These are phyloP conservation scores for Solanum phureja DNA, from an alignment of 257 asterid species.

Conservation along the genomic window DNA sequence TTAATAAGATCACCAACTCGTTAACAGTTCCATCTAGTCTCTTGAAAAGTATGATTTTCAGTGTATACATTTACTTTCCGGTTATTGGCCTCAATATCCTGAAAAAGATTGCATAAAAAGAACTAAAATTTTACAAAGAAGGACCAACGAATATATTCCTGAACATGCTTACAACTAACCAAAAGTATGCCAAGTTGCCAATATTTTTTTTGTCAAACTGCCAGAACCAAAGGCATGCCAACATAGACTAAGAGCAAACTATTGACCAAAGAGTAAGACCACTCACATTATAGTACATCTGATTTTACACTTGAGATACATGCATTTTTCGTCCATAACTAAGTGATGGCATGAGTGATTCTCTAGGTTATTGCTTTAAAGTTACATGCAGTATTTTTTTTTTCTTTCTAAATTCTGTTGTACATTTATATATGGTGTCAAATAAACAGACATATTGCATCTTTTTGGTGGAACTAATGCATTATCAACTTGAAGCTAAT, in stretches of 20 bases:
- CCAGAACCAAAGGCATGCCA: not conserved
- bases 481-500: too few relatives aligned
- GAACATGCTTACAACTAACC: too few relatives aligned
- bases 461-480: too few relatives aligned
- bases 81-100: slow-evolving; percentile 77
- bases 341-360: too few relatives aligned
- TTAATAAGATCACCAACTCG: slow-evolving; percentile 84
- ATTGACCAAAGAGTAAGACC: not conserved
- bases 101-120: slow-evolving; percentile 10
- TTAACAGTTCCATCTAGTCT: slow-evolving; percentile 57
- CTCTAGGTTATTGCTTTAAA: too few relatives aligned
- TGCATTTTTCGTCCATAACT: too few relatives aligned
- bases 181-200: too few relatives aligned
- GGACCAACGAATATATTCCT: too few relatives aligned
- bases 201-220: not conserved
- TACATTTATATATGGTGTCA: too few relatives aligned
- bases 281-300: not conserved
- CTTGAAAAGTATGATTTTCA: slow-evolving; percentile 30
- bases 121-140: not conserved
- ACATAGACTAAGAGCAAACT: not conserved
- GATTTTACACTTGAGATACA: not conserved
- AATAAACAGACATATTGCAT: too few relatives aligned
- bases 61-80: slow-evolving; percentile 51
- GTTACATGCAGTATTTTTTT: too few relatives aligned
- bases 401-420: too few relatives aligned